Evolutionary conservation across 352 stramenopile species (phyloP).

Genomic region (Globisporangium echinulatum): DNA sequence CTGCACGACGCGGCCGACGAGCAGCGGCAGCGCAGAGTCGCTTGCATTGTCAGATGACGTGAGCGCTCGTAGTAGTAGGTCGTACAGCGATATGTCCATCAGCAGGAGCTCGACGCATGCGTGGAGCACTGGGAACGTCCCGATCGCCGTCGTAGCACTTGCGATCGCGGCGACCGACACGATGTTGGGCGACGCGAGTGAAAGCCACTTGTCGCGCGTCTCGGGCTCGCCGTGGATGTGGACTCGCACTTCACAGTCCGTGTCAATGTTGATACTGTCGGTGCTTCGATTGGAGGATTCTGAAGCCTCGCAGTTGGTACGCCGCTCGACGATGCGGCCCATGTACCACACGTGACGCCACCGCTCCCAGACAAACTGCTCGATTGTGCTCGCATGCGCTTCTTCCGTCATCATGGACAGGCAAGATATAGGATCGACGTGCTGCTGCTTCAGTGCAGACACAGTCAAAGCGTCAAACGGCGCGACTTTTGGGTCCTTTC

Average conservation of each 20-base stretch:
- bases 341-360: constrained; percentile 47
- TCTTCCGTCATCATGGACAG: no score
- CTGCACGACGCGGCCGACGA: constrained; percentile 32
- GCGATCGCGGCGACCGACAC: constrained; percentile 21
- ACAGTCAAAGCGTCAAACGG: no score
- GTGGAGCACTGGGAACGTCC: constrained; percentile 24
- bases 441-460: no score
- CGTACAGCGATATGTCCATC: constrained; percentile 19
- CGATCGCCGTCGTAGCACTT: constrained; percentile 23
- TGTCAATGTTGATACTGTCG: neutral
- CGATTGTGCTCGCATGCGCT: neutral
- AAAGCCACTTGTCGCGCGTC: constrained; percentile 43
- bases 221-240: constrained; percentile 43
- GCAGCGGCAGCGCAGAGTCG: constrained; percentile 9
- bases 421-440: no score
- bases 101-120: constrained; percentile 36
- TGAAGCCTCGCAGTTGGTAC: neutral
- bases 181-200: constrained; percentile 15
- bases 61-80: constrained; percentile 5
- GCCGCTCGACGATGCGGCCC: constrained; percentile 24
- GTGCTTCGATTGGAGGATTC: neutral
- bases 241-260: constrained; percentile 3
- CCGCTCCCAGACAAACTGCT: constrained; percentile 30
- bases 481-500: no score
- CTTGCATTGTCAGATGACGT: neutral